Evolutionary conservation across 345 rosid genomes (phyloP).

Genomic region (Hevea brasiliensis): DNA sequence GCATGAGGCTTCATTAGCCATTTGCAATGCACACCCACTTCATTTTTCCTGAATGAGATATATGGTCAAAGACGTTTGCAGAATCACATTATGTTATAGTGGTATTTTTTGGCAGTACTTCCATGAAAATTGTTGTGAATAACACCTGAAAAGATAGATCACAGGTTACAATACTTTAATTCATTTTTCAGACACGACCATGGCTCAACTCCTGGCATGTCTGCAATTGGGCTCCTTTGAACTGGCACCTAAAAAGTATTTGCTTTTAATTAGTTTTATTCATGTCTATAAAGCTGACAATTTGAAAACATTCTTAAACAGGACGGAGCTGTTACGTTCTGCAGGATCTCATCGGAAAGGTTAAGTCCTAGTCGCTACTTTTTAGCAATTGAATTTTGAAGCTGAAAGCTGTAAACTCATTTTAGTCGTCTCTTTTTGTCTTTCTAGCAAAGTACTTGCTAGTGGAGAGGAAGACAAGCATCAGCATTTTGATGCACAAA

Average conservation of each 20-base stretch:
- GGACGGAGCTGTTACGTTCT: conserved; percentile 44
- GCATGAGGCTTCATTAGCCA: neutral
- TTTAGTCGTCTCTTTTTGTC: conserved; percentile 12
- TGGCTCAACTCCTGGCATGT: neutral
- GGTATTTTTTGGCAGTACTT: neutral
- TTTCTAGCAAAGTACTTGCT: conserved; percentile 64
- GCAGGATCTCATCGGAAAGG: conserved; percentile 48
- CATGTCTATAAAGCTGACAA: conserved; percentile 17
- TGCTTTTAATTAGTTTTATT: neutral
- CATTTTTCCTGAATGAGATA: neutral
- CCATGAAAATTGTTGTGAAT: neutral
- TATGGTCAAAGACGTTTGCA: neutral
- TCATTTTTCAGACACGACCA: neutral
- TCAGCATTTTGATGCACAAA: conserved; percentile 60
- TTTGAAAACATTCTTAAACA: conserved; percentile 34
- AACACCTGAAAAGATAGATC: neutral
- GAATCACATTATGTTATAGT: neutral
- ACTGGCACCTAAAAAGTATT: neutral
- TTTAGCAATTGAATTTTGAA: neutral
- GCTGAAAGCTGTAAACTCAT: conserved; percentile 5
- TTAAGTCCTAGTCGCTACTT: conserved; percentile 15
- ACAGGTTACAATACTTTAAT: neutral
- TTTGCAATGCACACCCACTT: neutral
- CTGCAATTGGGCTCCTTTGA: neutral
- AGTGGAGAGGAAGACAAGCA: conserved; percentile 47